Evolutionary conservation across 352 stramenopile genomes (phyloP).

Genomic region (Globisporangium emineosum): DNA sequence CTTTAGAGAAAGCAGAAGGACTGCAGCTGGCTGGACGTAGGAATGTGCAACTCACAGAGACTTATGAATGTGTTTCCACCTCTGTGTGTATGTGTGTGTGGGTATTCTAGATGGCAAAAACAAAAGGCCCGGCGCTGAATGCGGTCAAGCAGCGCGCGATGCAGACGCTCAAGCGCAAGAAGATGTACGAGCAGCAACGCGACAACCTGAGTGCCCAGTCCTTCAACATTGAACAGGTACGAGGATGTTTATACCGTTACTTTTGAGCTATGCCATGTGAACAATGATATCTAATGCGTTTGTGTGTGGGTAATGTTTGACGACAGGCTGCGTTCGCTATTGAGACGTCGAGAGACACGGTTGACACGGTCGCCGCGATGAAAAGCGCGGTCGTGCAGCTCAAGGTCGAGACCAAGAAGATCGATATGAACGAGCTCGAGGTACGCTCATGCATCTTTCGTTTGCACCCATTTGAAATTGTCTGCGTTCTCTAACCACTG

Average conservation of each 20-base stretch:
- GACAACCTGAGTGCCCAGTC: slow-evolving; percentile 79
- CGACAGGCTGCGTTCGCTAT: slow-evolving; percentile 83
- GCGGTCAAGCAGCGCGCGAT: slow-evolving; percentile 81
- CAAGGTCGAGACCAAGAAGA: slow-evolving; percentile 94
- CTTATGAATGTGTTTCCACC: neutral
- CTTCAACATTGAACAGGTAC: slow-evolving; percentile 83
- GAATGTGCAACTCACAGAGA: neutral
- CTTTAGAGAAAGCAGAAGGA: neutral
- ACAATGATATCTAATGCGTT: neutral
- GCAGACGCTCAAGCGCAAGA: slow-evolving; percentile 86
- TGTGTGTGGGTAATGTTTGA: neutral
- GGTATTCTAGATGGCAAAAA: slow-evolving; percentile 64
- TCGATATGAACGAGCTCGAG: slow-evolving; percentile 96
- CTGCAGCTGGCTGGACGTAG: neutral
- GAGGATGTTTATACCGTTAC: too few species aligned
- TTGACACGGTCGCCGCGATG: slow-evolving; percentile 93
- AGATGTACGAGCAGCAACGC: slow-evolving; percentile 85
- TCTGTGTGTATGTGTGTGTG: neutral
- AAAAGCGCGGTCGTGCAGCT: slow-evolving; percentile 90
- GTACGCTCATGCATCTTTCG: slow-evolving; percentile 22
- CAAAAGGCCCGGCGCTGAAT: slow-evolving; percentile 60
- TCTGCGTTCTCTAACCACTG: neutral
- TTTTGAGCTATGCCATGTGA: neutral
- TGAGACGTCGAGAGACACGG: slow-evolving; percentile 91
- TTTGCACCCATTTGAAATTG: neutral